Percentiles rank a stretch among this genome's conserved stretches.
phyloP scores from a whole-genome alignment of 805 yeast species.

The Hanseniaspora vineae region DNA sequence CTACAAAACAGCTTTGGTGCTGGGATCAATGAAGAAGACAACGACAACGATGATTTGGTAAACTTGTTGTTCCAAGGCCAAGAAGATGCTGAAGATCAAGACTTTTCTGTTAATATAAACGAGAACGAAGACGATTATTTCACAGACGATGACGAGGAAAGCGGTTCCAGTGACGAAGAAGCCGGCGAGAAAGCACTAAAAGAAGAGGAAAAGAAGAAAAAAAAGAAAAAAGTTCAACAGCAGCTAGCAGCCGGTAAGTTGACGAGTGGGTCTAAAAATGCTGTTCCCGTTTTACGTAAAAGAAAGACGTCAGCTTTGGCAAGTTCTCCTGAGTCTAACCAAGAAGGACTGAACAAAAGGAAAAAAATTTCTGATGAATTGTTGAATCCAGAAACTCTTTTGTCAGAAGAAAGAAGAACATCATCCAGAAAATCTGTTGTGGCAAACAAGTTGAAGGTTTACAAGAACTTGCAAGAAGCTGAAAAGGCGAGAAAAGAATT shows the following conservation, averaged over 20 bases:
- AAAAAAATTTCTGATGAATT: conserved; percentile 18
- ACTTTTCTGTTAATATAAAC: conserved; percentile 23
- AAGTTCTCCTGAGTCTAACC: no score
- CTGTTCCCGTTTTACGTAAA: conserved; percentile 18
- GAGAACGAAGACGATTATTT: conserved; percentile 22
- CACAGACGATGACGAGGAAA: conserved; percentile 20
- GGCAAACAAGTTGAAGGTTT: conserved; percentile 63
- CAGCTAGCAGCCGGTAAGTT: conserved; percentile 17
- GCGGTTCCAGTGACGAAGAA: conserved; percentile 10
- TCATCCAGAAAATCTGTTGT: conserved; percentile 71
- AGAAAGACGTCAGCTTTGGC: conserved; percentile 16
- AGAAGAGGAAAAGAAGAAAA: conserved; percentile 7
- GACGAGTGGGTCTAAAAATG: conserved; percentile 29
- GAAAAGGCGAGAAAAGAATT: conserved; percentile 42
- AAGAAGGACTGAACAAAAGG: neutral
- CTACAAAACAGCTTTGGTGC: neutral
- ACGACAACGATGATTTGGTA: conserved; percentile 73
- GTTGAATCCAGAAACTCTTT: conserved; percentile 38
- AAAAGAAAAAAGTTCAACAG: conserved; percentile 1
- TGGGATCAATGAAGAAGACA: conserved; percentile 33
- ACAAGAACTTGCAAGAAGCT: conserved; percentile 54
- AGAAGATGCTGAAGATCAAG: conserved; percentile 31
- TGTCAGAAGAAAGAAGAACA: conserved; percentile 45
- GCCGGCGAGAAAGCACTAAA: conserved; percentile 10
- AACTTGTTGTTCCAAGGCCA: conserved; percentile 52